Evolutionary conservation across 164 flowering plant genomes (phyloP), one percentile per base, ranked within the genome.

Genomic region (Paratinospora sagittata): DNA sequence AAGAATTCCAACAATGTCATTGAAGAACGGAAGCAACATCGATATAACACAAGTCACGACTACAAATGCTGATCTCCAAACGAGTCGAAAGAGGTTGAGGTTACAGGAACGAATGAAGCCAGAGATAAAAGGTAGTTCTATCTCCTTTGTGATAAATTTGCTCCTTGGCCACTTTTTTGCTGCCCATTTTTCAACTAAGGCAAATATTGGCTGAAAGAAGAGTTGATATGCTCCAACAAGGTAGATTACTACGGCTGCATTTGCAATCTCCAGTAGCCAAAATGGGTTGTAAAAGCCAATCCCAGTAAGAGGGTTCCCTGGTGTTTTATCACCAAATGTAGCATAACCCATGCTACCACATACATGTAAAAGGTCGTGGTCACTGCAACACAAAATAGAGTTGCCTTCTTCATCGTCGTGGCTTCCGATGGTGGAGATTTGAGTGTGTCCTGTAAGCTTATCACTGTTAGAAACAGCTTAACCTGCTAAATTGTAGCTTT

Each of bases 331-430:
- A 0, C 92, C 90, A 24, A 88, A 85, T 13, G 90, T 87, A 0
- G 92, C 92, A 45, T 88, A 88, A 27, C 89, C 92, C 83, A 84
- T 78, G 77, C 87, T 84, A 21, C 88, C 92, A 72, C 92, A 86
- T 0, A 80, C 88, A 85, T 81, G 79, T 88, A 86, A 81, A 88
- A 86, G 23, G 66, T 10, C 0, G 91, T 88, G 1, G 88, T 86
- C 36, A 88, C 84, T 12, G 66, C 73, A 9, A 83, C 69, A 70
- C 89, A 83, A 9, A 83, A 11, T 0, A 66, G 12, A 0, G 86
- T 78, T 0, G 89, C 90, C 63, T 81, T 83, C 80, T 82, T 88
- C 89, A 88, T 86, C 23, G 89, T 88, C 70, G 84, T 85, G 10
- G 79, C 55, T 65, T 88, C 89, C 14, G 88, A 78, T 11, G 89